Percentiles rank a stretch among this genome's conserved stretches.
These are phyloP conservation scores for Verticillium longisporum DNA, from an alignment of 2,329 filamentous ascomycete genomes.

Conservation along the genomic window DNA sequence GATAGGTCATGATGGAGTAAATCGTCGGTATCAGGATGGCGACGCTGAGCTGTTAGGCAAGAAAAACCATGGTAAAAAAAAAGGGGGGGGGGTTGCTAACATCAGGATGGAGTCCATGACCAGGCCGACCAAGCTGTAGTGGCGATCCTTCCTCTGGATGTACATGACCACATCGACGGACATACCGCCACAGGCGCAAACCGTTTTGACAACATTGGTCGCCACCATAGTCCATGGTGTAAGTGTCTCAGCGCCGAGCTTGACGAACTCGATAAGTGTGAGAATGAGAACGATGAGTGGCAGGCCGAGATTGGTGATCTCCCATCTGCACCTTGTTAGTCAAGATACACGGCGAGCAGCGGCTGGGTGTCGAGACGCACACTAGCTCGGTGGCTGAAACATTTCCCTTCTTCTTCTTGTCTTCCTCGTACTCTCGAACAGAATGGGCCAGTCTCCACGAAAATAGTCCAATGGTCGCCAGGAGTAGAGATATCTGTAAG, in stretches of 20 bases:
- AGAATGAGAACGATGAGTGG: conserved; percentile 38
- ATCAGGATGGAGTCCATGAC: conserved; percentile 40
- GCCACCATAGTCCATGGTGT: conserved; percentile 49
- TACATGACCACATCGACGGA: conserved; percentile 47
- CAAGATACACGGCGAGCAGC: background rate
- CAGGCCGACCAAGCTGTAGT: conserved; percentile 42
- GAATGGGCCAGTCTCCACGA: conserved; percentile 44
- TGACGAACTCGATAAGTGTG: conserved; percentile 39
- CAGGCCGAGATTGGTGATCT: conserved; percentile 43
- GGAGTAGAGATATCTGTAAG: conserved; percentile 37
- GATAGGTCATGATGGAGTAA: conserved; percentile 41
- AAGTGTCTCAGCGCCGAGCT: conserved; percentile 39
- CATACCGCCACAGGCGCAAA: conserved; percentile 37
- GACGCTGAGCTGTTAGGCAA: conserved; percentile 20
- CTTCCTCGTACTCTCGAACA: conserved; percentile 32
- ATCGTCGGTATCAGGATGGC: conserved; percentile 34
- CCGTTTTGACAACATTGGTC: conserved; percentile 42
- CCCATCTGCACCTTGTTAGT: conserved; percentile 35
- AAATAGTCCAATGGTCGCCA: conserved; percentile 44
- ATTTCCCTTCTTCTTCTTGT: conserved; percentile 25
- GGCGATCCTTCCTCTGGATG: conserved; percentile 31
- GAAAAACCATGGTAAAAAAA: background rate
- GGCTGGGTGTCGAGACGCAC: conserved; percentile 28
- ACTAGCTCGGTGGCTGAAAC: conserved; percentile 39
- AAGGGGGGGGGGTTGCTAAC: conserved; percentile 29